Percentiles rank a stretch among this genome's conserved stretches.
phyloP scores from a whole-genome alignment of 2,329 filamentous ascomycete genomes.

The Dothistroma pini region DNA sequence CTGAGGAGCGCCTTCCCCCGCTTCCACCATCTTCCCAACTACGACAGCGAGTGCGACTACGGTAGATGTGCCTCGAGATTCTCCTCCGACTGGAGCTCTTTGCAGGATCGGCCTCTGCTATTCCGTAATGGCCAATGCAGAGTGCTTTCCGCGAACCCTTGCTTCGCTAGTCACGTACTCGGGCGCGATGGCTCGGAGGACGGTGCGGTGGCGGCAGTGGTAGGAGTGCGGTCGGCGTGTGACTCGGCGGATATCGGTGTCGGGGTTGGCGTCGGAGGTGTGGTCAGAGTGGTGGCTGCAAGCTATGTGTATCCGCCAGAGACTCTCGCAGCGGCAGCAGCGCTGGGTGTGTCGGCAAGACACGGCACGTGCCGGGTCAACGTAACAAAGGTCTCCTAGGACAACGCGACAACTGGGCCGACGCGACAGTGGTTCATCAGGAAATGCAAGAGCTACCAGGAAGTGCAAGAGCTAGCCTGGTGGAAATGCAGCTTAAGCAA shows the following conservation, averaged over 20 bases:
- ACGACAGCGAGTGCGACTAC: slow-evolving; percentile 2
- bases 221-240: neutral
- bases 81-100: neutral
- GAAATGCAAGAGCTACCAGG: too few relatives aligned
- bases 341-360: neutral
- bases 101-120: slow-evolving; percentile 1
- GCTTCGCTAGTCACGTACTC: neutral
- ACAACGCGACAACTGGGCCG: too few relatives aligned
- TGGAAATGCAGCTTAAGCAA: too few relatives aligned
- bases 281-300: neutral
- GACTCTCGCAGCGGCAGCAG: neutral
- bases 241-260: neutral
- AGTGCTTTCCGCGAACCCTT: neutral
- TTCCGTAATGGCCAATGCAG: neutral
- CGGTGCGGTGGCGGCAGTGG: neutral
- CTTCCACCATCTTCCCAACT: slow-evolving; percentile 80
- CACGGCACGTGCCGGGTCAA: too few relatives aligned
- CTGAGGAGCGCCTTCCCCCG: slow-evolving; percentile 70
- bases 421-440: too few relatives aligned
- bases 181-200: neutral
- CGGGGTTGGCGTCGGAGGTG: neutral
- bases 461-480: too few relatives aligned
- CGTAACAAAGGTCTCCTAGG: too few relatives aligned
- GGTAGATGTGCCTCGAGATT: neutral
- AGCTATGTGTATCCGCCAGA: neutral